A percentile compares a stretch with the other conserved stretches of the same genome.
Conservation (phyloP, 371 early-diverging fungal genomes). For the Mortierella sp. region DNA sequence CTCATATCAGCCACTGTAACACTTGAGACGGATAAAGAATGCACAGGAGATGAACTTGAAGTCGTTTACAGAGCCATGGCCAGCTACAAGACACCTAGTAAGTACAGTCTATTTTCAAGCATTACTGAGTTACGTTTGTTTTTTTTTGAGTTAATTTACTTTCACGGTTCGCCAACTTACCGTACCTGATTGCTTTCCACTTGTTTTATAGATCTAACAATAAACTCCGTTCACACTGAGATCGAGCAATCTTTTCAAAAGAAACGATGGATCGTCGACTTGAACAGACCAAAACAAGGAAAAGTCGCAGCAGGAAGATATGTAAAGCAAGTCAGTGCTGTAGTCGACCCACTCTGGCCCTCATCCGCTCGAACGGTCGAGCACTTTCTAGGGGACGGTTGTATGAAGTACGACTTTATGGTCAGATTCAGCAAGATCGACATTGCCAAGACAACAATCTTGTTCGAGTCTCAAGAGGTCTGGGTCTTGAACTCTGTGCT, state of each 20-base stretch:
- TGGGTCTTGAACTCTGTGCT: constrained; percentile 17
- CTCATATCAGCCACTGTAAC: constrained; percentile 3
- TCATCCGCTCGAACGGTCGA: background rate
- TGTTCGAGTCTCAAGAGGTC: background rate
- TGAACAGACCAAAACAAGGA: background rate
- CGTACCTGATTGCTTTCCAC: background rate
- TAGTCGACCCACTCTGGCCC: constrained; percentile 12
- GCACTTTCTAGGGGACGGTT: background rate
- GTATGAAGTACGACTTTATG: constrained; percentile 9
- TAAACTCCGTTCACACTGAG: background rate
- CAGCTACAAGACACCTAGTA: background rate
- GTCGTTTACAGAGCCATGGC: background rate
- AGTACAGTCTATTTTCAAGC: too few relatives aligned
- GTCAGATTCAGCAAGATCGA: background rate
- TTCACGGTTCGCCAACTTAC: too few relatives aligned
- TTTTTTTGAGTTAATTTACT: background rate
- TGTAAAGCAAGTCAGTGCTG: background rate
- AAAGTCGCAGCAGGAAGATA: constrained; percentile 9
- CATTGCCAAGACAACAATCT: background rate
- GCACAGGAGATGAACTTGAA: constrained; percentile 7
- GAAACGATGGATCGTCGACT: background rate
- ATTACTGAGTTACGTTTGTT: background rate
- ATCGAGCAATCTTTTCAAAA: constrained; percentile 1
- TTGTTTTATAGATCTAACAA: background rate
- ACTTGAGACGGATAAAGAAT: constrained; percentile 8